Evolutionary conservation across 1,139 yeast species (phyloP).

Genomic region (Saccharomyces uvarum): DNA sequence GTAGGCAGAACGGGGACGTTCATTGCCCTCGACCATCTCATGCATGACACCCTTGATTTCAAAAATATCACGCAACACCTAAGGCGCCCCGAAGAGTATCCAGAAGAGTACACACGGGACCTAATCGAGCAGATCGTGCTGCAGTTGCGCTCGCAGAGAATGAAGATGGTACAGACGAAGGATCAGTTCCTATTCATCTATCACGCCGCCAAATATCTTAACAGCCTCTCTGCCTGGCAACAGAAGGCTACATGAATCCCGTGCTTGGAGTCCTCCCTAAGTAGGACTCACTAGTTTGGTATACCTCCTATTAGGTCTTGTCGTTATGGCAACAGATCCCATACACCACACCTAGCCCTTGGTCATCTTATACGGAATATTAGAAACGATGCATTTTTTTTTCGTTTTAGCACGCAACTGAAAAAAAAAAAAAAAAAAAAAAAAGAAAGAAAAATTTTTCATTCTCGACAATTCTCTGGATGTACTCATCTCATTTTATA

Average conservation of each 20-base stretch:
- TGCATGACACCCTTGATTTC: conserved; percentile 32
- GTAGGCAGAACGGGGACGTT: conserved; percentile 75
- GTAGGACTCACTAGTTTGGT: no score
- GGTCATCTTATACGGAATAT: neutral
- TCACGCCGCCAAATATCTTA: conserved; percentile 25
- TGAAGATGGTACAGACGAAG: conserved; percentile 32
- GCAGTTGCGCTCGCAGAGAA: conserved; percentile 29
- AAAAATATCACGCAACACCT: conserved; percentile 11
- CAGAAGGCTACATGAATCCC: neutral
- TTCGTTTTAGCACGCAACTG: neutral
- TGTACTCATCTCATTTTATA: neutral
- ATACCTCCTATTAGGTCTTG: neutral
- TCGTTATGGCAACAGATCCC: neutral
- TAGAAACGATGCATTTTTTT: neutral
- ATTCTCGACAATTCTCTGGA: conserved; percentile 13
- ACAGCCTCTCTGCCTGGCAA: neutral
- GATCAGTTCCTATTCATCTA: conserved; percentile 31
- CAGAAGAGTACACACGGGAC: conserved; percentile 22
- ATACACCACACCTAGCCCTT: neutral
- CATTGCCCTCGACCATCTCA: conserved; percentile 53
- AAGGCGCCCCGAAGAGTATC: conserved; percentile 4
- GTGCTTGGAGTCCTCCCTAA: neutral
- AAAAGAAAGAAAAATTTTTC: conserved; percentile 2
- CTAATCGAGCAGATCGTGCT: conserved; percentile 29
- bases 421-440: neutral